Evolutionary conservation across 805 yeast genomes (phyloP).

Genomic region (Barnettozyma vustinii): DNA sequence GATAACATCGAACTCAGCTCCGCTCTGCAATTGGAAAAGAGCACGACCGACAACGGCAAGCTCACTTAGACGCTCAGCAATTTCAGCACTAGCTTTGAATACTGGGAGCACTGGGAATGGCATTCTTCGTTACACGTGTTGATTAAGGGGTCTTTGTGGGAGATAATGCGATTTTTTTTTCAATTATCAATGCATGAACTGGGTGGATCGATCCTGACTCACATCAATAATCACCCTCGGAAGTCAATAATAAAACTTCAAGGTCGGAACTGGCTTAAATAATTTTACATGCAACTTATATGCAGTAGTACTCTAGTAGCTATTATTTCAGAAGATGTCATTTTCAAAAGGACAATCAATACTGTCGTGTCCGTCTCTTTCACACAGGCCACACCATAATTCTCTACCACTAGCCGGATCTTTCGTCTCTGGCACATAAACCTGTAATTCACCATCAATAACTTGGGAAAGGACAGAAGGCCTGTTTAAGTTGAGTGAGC

Average conservation of each 20-base stretch:
- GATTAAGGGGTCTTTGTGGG: neutral
- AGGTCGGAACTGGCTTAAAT: too few species aligned
- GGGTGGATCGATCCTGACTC: neutral
- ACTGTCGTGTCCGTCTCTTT: conserved; percentile 82
- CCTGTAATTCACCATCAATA: conserved; percentile 35
- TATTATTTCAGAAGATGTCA: conserved; percentile 18
- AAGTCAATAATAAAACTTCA: too few species aligned
- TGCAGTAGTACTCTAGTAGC: neutral
- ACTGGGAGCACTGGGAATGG: conserved; percentile 35
- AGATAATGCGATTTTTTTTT: neutral
- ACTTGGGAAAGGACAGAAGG: conserved; percentile 25
- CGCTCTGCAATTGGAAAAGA: conserved; percentile 21
- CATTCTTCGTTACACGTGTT: conserved; percentile 21
- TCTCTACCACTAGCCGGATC: conserved; percentile 74
- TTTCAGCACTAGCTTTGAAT: conserved; percentile 14
- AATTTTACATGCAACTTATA: too few species aligned
- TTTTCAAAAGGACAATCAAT: conserved; percentile 77
- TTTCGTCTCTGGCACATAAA: conserved; percentile 42
- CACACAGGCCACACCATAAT: conserved; percentile 93
- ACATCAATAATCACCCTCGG: neutral
- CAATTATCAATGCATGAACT: neutral
- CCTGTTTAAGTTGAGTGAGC: conserved; percentile 10
- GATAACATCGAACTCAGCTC: conserved; percentile 16
- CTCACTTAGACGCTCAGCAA: conserved; percentile 5
- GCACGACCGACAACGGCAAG: conserved; percentile 26